Percentiles rank a stretch among this genome's conserved stretches.
These are phyloP conservation scores for Gnomoniopsis smithogilvyi DNA, from an alignment of 2,329 filamentous ascomycete species.

Conservation along the genomic window DNA sequence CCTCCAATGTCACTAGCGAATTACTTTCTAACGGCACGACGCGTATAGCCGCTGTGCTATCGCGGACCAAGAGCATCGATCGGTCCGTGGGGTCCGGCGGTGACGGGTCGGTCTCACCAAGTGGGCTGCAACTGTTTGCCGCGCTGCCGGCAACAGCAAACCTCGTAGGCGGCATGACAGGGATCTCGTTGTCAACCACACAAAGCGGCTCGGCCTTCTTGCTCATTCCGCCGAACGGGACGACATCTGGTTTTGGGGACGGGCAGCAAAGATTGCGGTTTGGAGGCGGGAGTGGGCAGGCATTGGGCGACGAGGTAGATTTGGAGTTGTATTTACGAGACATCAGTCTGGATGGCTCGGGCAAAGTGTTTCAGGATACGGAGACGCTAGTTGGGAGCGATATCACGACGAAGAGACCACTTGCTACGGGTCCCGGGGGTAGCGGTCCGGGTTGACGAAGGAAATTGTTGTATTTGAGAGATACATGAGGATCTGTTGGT, in stretches of 20 bases:
- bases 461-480: background rate
- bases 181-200: conserved; percentile 43
- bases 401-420: background rate
- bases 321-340: conserved; percentile 54
- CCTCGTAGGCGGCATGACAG: conserved; percentile 23
- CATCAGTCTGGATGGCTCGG: conserved; percentile 31
- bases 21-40: conserved; percentile 2
- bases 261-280: conserved; percentile 57
- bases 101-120: conserved; percentile 48
- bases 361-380: conserved; percentile 4
- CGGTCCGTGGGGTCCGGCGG: conserved; percentile 25
- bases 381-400: conserved; percentile 4
- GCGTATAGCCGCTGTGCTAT: conserved; percentile 13
- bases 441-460: background rate
- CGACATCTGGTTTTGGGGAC: conserved; percentile 48
- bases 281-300: conserved; percentile 33
- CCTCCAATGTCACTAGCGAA: conserved; percentile 39
- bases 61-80: conserved; percentile 38
- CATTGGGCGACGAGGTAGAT: conserved; percentile 20
- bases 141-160: conserved; percentile 22
- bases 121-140: conserved; percentile 56
- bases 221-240: conserved; percentile 39
- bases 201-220: conserved; percentile 58
- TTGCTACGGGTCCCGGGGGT: background rate
- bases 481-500: too few species aligned